Evolutionary conservation across 2,329 filamentous ascomycete genomes (phyloP).

Genomic region (Colletotrichum incanum): DNA sequence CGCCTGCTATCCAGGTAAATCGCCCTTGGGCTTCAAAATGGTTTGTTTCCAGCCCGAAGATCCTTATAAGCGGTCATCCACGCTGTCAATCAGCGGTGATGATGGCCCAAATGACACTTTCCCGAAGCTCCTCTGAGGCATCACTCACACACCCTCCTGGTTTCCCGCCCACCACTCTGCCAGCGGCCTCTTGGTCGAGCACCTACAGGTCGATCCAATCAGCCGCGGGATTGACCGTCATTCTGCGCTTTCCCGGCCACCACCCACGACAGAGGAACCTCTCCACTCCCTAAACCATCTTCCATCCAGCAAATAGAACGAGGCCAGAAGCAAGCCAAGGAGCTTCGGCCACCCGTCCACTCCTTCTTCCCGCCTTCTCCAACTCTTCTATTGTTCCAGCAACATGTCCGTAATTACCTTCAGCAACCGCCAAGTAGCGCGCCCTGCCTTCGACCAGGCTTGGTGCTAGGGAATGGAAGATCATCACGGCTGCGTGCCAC

Average conservation of each 20-base stretch:
- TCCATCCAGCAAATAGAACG: not conserved
- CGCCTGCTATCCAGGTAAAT: not conserved
- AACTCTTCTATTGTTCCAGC: not conserved
- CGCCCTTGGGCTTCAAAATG: not conserved
- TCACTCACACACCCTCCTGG: not conserved
- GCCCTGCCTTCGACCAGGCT: too few relatives aligned
- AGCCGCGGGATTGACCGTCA: conserved; percentile 20
- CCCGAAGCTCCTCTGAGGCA: not conserved
- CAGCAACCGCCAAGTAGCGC: not conserved
- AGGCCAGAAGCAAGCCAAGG: not conserved
- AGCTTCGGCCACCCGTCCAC: conserved; percentile 15
- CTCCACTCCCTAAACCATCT: not conserved
- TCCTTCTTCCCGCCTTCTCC: conserved; percentile 11
- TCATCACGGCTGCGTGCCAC: not conserved
- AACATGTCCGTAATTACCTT: not conserved
- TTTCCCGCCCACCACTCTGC: conserved; percentile 5
- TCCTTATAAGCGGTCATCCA: not conserved
- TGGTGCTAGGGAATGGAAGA: not conserved
- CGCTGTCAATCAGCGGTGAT: not conserved
- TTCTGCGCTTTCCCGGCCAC: conserved; percentile 7
- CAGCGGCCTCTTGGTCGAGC: not conserved
- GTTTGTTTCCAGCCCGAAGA: not conserved
- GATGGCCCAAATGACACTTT: not conserved
- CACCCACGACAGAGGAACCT: not conserved
- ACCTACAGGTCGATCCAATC: conserved; percentile 17